These are phyloP conservation scores for Citrus inodora DNA, from an alignment of 345 rosid genomes.

Conservation along the genomic window DNA sequence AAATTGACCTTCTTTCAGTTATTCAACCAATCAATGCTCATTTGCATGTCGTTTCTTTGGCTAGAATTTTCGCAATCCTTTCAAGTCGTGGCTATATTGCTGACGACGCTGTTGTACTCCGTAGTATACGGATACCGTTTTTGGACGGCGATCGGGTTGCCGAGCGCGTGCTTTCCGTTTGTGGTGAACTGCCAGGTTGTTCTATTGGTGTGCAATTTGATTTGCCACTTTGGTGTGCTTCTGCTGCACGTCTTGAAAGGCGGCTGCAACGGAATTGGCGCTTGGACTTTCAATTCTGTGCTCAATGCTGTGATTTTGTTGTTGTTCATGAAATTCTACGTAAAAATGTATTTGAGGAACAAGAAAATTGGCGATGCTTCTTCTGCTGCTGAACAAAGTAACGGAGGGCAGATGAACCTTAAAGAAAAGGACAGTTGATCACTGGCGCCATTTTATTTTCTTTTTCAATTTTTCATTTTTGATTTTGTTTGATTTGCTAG, in stretches of 20 bases:
- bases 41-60: slow-evolving; percentile 83
- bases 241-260: slow-evolving; percentile 72
- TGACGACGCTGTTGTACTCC: slow-evolving; percentile 60
- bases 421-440: background rate
- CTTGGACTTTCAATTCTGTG: slow-evolving; percentile 81
- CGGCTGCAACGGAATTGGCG: slow-evolving; percentile 91
- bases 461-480: background rate
- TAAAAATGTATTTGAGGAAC: slow-evolving; percentile 32
- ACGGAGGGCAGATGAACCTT: background rate
- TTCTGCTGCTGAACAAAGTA: background rate
- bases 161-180: slow-evolving; percentile 64
- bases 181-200: slow-evolving; percentile 65
- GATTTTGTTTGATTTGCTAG: background rate
- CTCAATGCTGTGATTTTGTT: slow-evolving; percentile 60
- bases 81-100: slow-evolving; percentile 73
- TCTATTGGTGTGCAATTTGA: slow-evolving; percentile 54
- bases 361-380: background rate
- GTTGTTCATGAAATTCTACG: slow-evolving; percentile 62
- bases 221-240: slow-evolving; percentile 78
- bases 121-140: slow-evolving; percentile 90
- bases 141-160: slow-evolving; percentile 85
- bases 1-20: slow-evolving; percentile 55
- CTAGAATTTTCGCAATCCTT: slow-evolving; percentile 87
- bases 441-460: background rate
- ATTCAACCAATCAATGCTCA: slow-evolving; percentile 61